Evolutionary conservation across 441 rosid species (phyloP), one percentile per base, ranked within the genome.

Genomic region (Bruguiera hainesii): DNA sequence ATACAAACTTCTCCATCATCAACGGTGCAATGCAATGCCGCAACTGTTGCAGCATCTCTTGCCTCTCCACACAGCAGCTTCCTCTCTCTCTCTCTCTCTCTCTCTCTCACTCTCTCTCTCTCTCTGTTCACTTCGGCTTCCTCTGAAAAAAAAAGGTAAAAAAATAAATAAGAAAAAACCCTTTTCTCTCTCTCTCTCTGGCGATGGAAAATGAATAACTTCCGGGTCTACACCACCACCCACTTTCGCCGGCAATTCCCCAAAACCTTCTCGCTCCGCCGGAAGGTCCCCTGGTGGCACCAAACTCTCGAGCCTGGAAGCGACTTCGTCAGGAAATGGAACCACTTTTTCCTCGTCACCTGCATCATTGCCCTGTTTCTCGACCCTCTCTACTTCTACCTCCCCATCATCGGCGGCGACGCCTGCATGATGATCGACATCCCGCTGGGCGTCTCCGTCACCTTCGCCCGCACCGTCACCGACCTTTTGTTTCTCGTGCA

Each of bases 341-440:
- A 94, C 83, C 90, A 85, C 77, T 76, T 94, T 63, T 91, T 94
- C 75, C 88, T 94, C 39, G 50, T 84, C 28, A 79, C 88, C 21
- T 84, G 89, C 61, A 83, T 94, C 56, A 72, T 91, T 61, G 92
- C 92, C 2, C 82, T 91, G 63, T 91, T 94, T 85, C 72, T 94
- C 42, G 97, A 91, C 73, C 98, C 99, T 53, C 80, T 94, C 65
- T 94, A 91, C 73, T 89, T 91, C 74, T 94, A 70, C 76, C 87
- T 91, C 9, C 94, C 96, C 31, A 67, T 78, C 59, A 81, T 88
- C 9, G 91, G 84, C 0, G 86, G 87, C 4, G 84, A 84, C 9
- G 88, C 86, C 2, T 94, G 97, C 68, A 68, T 94, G 75, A 29
- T 58, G 2, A 70, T 81, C 10, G 90, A 94, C 82, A 50, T 60